Conservation (phyloP, 2,329 filamentous ascomycete genomes). For the Ceratocystis alfenasii region DNA sequence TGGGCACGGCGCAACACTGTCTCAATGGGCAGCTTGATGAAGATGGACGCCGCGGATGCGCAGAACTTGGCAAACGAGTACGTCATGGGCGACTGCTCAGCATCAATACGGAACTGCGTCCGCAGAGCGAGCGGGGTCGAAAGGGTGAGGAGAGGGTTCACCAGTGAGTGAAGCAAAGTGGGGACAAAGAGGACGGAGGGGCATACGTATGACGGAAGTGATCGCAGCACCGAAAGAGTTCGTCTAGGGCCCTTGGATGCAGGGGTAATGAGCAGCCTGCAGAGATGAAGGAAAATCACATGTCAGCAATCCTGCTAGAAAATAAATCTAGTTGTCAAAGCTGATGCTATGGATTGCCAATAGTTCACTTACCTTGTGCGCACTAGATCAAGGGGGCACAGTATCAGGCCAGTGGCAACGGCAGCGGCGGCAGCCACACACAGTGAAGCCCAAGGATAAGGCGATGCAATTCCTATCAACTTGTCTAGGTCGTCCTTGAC, state of each 20-base stretch:
- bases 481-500: slow-evolving; percentile 67
- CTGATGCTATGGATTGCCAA: background rate
- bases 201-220: slow-evolving; percentile 66
- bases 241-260: slow-evolving; percentile 62
- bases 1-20: slow-evolving; percentile 85
- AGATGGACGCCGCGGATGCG: slow-evolving; percentile 66
- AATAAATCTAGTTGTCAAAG: background rate
- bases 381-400: slow-evolving; percentile 81
- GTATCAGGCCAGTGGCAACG: slow-evolving; percentile 62
- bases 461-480: slow-evolving; percentile 57
- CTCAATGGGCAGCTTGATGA: slow-evolving; percentile 80
- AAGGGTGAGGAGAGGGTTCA: slow-evolving; percentile 71
- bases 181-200: slow-evolving; percentile 60
- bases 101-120: slow-evolving; percentile 73
- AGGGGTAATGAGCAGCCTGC: slow-evolving; percentile 69
- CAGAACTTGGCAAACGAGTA: slow-evolving; percentile 77
- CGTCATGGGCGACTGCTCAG: slow-evolving; percentile 63
- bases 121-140: slow-evolving; percentile 77
- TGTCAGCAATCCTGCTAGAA: slow-evolving; percentile 26
- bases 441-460: slow-evolving; percentile 70
- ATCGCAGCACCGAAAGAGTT: slow-evolving; percentile 63
- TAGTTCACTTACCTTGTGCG: slow-evolving; percentile 51
- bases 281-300: slow-evolving; percentile 1
- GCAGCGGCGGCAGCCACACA: slow-evolving; percentile 55
- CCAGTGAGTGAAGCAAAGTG: slow-evolving; percentile 73